Conservation (phyloP, 352 stramenopile species). For the Globisporangium recalcitrans region DNA sequence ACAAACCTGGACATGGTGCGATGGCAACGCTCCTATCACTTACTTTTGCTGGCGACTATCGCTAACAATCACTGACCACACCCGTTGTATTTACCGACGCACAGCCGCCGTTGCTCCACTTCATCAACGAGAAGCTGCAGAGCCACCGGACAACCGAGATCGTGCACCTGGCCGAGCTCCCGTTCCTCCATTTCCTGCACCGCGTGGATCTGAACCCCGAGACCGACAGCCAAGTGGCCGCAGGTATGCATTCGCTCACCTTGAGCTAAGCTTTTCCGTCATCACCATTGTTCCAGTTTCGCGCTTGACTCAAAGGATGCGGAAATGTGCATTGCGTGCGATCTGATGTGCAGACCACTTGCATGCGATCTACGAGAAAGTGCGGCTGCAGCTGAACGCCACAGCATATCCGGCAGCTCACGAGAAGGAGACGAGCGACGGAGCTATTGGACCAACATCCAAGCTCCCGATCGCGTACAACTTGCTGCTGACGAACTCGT, state of each 20-base stretch:
- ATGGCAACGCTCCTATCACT: not conserved
- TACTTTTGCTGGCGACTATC: not conserved
- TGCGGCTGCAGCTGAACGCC: slow-evolving; percentile 43
- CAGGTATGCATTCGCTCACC: no score
- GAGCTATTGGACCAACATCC: not conserved
- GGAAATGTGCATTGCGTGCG: not conserved
- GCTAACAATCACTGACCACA: not conserved
- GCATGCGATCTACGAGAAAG: slow-evolving; percentile 37
- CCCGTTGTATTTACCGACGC: not conserved
- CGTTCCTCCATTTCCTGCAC: slow-evolving; percentile 72
- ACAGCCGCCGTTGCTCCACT: slow-evolving; percentile 68
- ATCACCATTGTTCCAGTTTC: not conserved
- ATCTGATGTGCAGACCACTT: slow-evolving; percentile 27
- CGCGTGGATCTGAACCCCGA: slow-evolving; percentile 38
- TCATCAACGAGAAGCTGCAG: slow-evolving; percentile 52
- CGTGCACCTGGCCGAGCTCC: slow-evolving; percentile 56
- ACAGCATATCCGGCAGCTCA: slow-evolving; percentile 24
- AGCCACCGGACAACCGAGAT: slow-evolving; percentile 29
- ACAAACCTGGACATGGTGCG: slow-evolving; percentile 54
- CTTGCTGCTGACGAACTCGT: slow-evolving; percentile 62
- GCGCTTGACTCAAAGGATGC: slow-evolving; percentile 1
- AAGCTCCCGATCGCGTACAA: slow-evolving; percentile 62
- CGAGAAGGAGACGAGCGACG: slow-evolving; percentile 2
- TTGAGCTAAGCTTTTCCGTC: not conserved
- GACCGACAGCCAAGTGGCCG: slow-evolving; percentile 35